These are phyloP conservation scores for Irpex lacteus DNA, from an alignment of 1,284 basidiomycete species.

Conservation along the genomic window DNA sequence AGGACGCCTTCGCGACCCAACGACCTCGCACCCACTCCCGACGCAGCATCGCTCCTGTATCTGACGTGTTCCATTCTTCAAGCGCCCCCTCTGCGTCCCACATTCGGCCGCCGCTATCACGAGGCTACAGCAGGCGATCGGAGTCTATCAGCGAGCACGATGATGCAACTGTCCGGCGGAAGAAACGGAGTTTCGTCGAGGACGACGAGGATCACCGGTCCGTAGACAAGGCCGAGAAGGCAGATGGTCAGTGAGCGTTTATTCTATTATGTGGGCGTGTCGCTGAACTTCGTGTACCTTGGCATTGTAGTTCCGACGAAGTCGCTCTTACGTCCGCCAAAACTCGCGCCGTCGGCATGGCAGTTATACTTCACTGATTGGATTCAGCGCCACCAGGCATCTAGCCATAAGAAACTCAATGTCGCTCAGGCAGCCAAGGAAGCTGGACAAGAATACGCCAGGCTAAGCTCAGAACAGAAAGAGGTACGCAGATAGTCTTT, in stretches of 20 bases:
- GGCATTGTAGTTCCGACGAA: slow-evolving; percentile 47
- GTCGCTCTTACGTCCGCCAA: slow-evolving; percentile 81
- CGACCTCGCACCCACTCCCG: slow-evolving; percentile 26
- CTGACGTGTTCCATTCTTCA: slow-evolving; percentile 72
- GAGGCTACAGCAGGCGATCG: slow-evolving; percentile 60
- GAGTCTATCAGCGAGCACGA: slow-evolving; percentile 60
- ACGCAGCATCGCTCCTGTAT: slow-evolving; percentile 37
- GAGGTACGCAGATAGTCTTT: slow-evolving; percentile 47
- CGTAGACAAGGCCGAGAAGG: slow-evolving; percentile 21
- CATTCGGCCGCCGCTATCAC: slow-evolving; percentile 41
- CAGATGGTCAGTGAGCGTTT: slow-evolving; percentile 25
- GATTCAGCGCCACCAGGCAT: slow-evolving; percentile 86
- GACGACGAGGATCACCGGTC: slow-evolving; percentile 41
- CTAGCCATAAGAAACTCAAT: slow-evolving; percentile 81
- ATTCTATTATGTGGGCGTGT: slow-evolving; percentile 11
- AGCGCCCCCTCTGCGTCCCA: slow-evolving; percentile 59
- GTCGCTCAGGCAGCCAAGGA: slow-evolving; percentile 96
- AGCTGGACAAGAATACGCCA: slow-evolving; percentile 88
- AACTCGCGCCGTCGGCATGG: slow-evolving; percentile 94
- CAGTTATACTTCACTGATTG: slow-evolving; percentile 97
- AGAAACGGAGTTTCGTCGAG: slow-evolving; percentile 45
- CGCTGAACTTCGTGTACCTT: slow-evolving; percentile 19
- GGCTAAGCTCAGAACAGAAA: slow-evolving; percentile 76
- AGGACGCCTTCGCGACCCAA: slow-evolving; percentile 30
- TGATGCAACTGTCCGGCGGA: slow-evolving; percentile 67